Base-by-base conservation (phyloP, 257 asterid species). In the Ehretia macrophylla region DNA sequence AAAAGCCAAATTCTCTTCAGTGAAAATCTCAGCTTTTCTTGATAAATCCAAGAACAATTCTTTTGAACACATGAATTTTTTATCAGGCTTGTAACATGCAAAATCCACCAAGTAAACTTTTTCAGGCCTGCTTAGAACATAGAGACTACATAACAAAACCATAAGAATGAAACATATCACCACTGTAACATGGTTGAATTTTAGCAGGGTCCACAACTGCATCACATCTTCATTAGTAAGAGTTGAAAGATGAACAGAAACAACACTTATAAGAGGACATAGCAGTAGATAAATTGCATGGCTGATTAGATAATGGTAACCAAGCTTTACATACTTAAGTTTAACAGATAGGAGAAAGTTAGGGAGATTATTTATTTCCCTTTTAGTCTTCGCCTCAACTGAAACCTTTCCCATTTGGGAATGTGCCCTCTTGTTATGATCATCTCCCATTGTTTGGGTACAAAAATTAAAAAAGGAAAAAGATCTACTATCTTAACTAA, bases 251-350 rank as follows among this genome's bases (percentile, higher is more conserved):
- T 67, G 48, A 44, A 40, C 50, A 1, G 44, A 59, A 42, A 20
- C 13, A 11, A 46, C 18, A 23, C 19, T 27, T 6, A 67, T 5
- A 17, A 60, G 20, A 11, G 67, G 72, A 32, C 59, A 12, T 20
- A 60, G 27, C 11, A 67, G 45, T 38, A 72, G 12, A 46, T 45
- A 67, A 49, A 72, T 62, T 39, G 77, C 73, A 27, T 67, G 23
- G 14, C 63, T 56, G 17, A 72, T 21, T 52, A 67, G 35, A 38
- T 67, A 67, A 47, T 72, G 73, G 45, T 67, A 67, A 11, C 77
- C 77, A 35, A 72, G 70, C 37, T 72, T 72, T 50, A 72, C 77
- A 67, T 72, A 72, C 63, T 72, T 72, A 32, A 72, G 77, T 20
- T 38, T 57, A 4, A 67, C 69, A 0, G 69, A 66, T 9, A 51